Conservation (phyloP, 2,329 filamentous ascomycete genomes). For the Penicillium freii region DNA sequence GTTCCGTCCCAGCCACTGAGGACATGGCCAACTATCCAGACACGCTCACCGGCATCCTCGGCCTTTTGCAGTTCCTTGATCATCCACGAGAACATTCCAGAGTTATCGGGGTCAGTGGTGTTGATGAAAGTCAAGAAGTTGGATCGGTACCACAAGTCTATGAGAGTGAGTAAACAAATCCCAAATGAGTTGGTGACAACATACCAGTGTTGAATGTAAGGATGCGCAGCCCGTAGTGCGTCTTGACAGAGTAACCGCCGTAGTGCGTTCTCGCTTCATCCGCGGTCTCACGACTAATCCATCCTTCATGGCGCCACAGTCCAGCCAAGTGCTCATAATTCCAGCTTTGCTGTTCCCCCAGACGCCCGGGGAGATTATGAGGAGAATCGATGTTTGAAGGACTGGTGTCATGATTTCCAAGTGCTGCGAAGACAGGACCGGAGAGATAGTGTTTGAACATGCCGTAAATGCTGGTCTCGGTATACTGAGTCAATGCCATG, state of each 20-base stretch:
- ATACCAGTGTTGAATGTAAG: conserved; percentile 54
- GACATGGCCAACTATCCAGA: conserved; percentile 57
- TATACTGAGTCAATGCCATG: conserved; percentile 53
- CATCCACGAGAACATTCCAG: conserved; percentile 50
- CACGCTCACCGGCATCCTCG: conserved; percentile 52
- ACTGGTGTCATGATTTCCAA: conserved; percentile 59
- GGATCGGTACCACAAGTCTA: conserved; percentile 30
- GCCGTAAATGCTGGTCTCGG: conserved; percentile 53
- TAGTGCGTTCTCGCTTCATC: conserved; percentile 54
- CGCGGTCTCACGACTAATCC: conserved; percentile 50
- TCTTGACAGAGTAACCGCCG: conserved; percentile 56
- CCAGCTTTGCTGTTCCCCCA: conserved; percentile 58
- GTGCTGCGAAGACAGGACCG: conserved; percentile 55
- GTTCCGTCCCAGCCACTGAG: conserved; percentile 56
- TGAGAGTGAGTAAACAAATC: background rate
- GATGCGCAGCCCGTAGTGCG: conserved; percentile 52
- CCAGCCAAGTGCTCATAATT: conserved; percentile 57
- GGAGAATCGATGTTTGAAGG: conserved; percentile 55
- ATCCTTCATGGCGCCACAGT: conserved; percentile 57
- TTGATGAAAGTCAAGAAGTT: conserved; percentile 55
- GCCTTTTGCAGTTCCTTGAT: conserved; percentile 54
- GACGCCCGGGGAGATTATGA: conserved; percentile 52
- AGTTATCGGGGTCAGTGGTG: conserved; percentile 51
- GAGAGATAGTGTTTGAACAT: conserved; percentile 58
- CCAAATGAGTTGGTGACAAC: conserved; percentile 38